Conservation (phyloP, 2,329 filamentous ascomycete genomes). For the Biscogniauxia sp. region DNA sequence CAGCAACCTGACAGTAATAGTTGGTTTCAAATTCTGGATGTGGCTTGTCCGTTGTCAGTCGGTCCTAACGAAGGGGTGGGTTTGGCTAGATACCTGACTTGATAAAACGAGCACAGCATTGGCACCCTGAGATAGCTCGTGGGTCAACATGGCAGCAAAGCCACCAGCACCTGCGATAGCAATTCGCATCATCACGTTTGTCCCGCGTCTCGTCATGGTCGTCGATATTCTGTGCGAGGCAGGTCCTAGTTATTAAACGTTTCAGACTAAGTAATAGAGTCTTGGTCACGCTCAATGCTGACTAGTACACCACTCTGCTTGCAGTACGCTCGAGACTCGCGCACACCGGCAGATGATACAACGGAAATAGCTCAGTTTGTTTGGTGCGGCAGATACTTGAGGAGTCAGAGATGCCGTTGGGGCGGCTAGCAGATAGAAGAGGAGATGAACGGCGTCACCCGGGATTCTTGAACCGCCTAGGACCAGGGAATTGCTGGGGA, state of each 20-base stretch:
- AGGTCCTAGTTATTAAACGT: conserved; percentile 15
- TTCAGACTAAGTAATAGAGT: conserved; percentile 9
- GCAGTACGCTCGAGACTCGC: conserved; percentile 18
- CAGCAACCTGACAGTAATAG: conserved; percentile 62
- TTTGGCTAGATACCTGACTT: conserved; percentile 48
- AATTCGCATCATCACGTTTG: conserved; percentile 52
- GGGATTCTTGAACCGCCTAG: conserved; percentile 15
- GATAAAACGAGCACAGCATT: conserved; percentile 72
- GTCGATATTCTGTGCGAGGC: conserved; percentile 11
- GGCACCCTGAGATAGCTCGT: conserved; percentile 60
- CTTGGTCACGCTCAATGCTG: conserved; percentile 13
- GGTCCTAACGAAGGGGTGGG: conserved; percentile 1
- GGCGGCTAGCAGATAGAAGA: conserved; percentile 16
- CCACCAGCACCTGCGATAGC: conserved; percentile 62
- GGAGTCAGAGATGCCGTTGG: conserved; percentile 23
- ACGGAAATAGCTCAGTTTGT: conserved; percentile 19
- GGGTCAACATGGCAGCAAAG: conserved; percentile 55
- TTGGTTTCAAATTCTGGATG: conserved; percentile 51
- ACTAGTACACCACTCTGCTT: conserved; percentile 11
- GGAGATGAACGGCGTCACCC: conserved; percentile 23
- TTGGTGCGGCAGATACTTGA: conserved; percentile 19
- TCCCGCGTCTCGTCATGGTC: conserved; percentile 26
- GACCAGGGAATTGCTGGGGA: conserved; percentile 18
- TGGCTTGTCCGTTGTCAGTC: conserved; percentile 37
- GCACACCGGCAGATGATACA: conserved; percentile 21